Base-by-base conservation (phyloP, 371 early-diverging fungal species). In the Nematocida minor region DNA sequence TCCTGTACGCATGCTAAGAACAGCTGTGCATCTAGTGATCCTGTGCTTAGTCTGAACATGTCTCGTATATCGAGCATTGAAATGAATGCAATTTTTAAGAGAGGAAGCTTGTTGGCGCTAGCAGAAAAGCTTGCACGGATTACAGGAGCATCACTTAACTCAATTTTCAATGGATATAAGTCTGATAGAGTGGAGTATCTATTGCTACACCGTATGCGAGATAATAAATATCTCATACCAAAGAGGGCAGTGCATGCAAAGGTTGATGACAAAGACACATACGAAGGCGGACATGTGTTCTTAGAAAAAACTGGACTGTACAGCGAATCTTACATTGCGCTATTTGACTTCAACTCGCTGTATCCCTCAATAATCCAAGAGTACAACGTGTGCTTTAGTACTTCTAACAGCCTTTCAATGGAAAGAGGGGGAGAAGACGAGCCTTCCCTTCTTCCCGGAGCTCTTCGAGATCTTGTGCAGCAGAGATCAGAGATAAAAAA, bases 301-400 rank as follows among this genome's bases (percentile, higher is more conserved):
- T 95, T 97, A 57, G 99, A 99, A 41, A 91, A 93, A 81, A 90
- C 89, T 69, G 98, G 98, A 0, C 90, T 95, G 68, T 97, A 97
- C 83, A 94, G 16, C 4, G 54, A 66, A 16, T 31, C 96, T 82
- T 92, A 91, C 69, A 92, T 88, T 81, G 93, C 97, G 3, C 83
- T 99, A 42, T 85, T 98, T 53, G 99, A 99, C 88, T 99, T 99
- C 88, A 97, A 97, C 89, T 92, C 93, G 86, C 88, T 99, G 88
- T 98, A 99, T 81, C 99, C 99, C 51, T 95, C 97, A 27, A 98
- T 99, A 70, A 98, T 99, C 80, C 96, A 94, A 84, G 99, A 99
- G 86, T 97, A 90, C 87, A 98, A 98, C 84, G 91, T 99, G 54
- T 97, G 98, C 86, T 98, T 97, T 82, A 95, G 97, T 9, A 97